These are phyloP conservation scores for Cetraspora pellucida DNA, from an alignment of 192 early-diverging fungal genomes.

Conservation along the genomic window DNA sequence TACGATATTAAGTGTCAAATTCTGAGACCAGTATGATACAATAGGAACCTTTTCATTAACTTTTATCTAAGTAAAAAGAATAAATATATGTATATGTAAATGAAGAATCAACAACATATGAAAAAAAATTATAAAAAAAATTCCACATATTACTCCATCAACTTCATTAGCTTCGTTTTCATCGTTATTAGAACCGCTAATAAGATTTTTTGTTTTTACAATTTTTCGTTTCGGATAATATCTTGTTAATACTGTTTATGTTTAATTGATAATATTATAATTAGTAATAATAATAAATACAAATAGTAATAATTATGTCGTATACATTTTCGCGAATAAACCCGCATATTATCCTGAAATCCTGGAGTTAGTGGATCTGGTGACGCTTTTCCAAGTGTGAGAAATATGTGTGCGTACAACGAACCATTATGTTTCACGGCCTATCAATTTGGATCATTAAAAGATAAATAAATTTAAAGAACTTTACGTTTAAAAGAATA, in stretches of 20 bases:
- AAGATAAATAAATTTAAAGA: not conserved
- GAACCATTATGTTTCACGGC: constrained; percentile 60
- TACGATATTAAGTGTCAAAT: constrained; percentile 70
- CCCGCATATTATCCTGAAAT: constrained; percentile 47
- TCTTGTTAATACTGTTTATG: constrained; percentile 46
- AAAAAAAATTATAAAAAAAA: not conserved
- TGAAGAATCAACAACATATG: not conserved
- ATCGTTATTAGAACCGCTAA: constrained; percentile 39
- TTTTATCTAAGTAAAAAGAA: not conserved
- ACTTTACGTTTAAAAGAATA: not conserved
- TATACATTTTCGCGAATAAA: constrained; percentile 57
- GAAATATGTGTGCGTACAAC: constrained; percentile 64
- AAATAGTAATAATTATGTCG: not conserved
- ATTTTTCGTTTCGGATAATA: constrained; percentile 49
- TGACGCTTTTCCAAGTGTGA: constrained; percentile 43
- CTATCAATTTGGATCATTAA: constrained; percentile 15
- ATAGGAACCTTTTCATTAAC: constrained; percentile 20
- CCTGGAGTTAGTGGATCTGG: constrained; percentile 45
- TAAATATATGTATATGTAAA: not conserved
- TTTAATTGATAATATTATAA: constrained; percentile 11
- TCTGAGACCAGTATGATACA: constrained; percentile 80
- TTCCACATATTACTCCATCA: not conserved
- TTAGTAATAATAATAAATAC: not conserved
- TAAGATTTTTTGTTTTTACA: constrained; percentile 59
- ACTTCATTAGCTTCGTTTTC: constrained; percentile 37